These are phyloP conservation scores for Lomentospora prolificans DNA, from an alignment of 2,329 filamentous ascomycete species.

Conservation along the genomic window DNA sequence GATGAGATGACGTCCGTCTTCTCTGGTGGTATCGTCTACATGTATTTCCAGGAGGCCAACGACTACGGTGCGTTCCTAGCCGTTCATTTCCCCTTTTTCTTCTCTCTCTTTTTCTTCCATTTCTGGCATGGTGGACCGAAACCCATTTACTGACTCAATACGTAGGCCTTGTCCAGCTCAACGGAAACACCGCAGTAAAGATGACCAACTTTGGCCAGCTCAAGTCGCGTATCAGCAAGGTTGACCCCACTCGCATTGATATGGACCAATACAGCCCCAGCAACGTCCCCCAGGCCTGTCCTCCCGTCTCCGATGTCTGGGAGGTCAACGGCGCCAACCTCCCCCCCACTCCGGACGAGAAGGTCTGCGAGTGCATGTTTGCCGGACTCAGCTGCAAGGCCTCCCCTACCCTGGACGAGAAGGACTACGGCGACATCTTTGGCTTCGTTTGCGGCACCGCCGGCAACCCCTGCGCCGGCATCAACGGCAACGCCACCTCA, in stretches of 20 bases:
- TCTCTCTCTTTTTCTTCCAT: background rate
- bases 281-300: conserved; percentile 61
- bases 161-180: conserved; percentile 56
- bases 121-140: background rate
- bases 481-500: conserved; percentile 54
- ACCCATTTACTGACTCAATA: conserved; percentile 14
- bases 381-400: conserved; percentile 63
- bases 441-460: conserved; percentile 57
- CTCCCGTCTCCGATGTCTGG: conserved; percentile 56
- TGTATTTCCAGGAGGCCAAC: conserved; percentile 91
- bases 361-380: conserved; percentile 82
- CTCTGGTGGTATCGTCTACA: conserved; percentile 96
- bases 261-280: conserved; percentile 61
- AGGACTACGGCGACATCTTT: conserved; percentile 61
- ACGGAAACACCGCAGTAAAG: conserved; percentile 50
- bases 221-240: conserved; percentile 57
- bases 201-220: conserved; percentile 68
- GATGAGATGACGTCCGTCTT: conserved; percentile 75
- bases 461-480: conserved; percentile 52
- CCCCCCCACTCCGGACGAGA: conserved; percentile 69
- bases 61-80: conserved; percentile 57
- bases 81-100: background rate
- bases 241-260: conserved; percentile 55
- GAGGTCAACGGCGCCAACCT: conserved; percentile 54
- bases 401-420: conserved; percentile 41